Evolutionary conservation across 441 rosid species (phyloP), one percentile per base, ranked within the genome.

Genomic region (Hura crepitans): DNA sequence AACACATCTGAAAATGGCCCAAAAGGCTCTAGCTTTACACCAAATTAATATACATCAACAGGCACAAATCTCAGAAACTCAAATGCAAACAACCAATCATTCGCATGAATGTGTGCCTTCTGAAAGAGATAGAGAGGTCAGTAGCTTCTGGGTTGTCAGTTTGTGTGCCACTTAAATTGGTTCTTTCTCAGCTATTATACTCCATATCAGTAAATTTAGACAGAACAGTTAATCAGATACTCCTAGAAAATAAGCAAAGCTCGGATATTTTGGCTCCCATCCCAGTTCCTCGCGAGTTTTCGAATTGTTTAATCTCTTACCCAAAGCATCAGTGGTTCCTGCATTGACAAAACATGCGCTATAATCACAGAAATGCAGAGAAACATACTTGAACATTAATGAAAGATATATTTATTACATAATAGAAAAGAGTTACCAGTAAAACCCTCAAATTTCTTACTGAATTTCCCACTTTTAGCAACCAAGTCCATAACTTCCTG

Each of bases 401-500:
- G 31, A 51, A 25, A 18, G 5, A 62, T 17, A n/a, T 14, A 11
- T 28, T 42, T 68, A 7, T 49, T 20, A 2, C 10, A 6, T 4
- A 17, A 5, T 43, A 46, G 45, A 45, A 53, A 53, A 74, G 74
- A 76, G 78, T 80, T 63, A 88, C 97, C 90, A 14, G 93, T 90
- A 75, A 94, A 94, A 57, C 84, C 89, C 71, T 71, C 78, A 70
- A 94, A 92, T 83, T 79, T 84, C 72, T 90, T 80, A 62, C 75
- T 79, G 65, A 70, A 91, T 69, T 86, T 94, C 72, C 92, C 90
- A 62, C 96, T 87, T 83, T 82, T 83, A 65, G 68, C 76, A 73
- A 90, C 89, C 79, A 94, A 67, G 65, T 90, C 93, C 98, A 94
- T 89, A 72, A 92, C 80, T 75, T 92, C 93, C 76, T 87, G 97